Conservation (phyloP, 2,329 filamentous ascomycete species). For the Lasiodiplodia sp. region DNA sequence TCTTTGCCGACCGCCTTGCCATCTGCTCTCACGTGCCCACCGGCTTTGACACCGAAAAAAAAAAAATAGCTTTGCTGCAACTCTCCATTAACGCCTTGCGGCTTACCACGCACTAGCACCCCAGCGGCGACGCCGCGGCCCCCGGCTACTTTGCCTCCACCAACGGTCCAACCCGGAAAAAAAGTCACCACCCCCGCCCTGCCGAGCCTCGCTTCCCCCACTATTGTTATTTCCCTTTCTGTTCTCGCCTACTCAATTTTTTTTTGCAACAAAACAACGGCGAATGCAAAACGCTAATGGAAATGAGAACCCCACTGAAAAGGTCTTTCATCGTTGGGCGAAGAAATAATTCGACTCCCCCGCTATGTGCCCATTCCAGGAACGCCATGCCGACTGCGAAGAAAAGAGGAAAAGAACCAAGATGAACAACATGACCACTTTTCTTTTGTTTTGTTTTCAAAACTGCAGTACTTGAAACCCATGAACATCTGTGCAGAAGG, state of each 20-base stretch:
- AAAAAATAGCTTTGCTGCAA: background rate
- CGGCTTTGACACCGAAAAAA: conserved; percentile 8
- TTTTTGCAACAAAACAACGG: background rate
- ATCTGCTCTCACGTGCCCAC: conserved; percentile 10
- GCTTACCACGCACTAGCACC: background rate
- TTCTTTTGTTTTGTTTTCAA: conserved; percentile 6
- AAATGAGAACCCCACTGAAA: background rate
- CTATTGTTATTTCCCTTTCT: background rate
- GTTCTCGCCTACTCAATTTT: conserved; percentile 1
- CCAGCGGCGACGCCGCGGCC: background rate
- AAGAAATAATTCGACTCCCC: conserved; percentile 14
- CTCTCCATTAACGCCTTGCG: conserved; percentile 12
- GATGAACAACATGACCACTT: background rate
- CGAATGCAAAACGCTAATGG: background rate
- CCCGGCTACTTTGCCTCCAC: background rate
- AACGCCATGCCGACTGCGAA: conserved; percentile 19
- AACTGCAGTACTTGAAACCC: background rate
- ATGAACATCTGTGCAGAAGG: background rate
- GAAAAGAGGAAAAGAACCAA: background rate
- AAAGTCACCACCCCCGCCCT: background rate
- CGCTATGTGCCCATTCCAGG: conserved; percentile 25
- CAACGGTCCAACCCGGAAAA: background rate
- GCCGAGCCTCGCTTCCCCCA: background rate
- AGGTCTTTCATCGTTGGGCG: background rate
- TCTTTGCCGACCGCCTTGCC: conserved; percentile 19